Percentiles rank a stretch among this genome's conserved stretches.
phyloP scores from a whole-genome alignment of 2,329 filamentous ascomycete genomes.

The Talaromyces pinophilus region DNA sequence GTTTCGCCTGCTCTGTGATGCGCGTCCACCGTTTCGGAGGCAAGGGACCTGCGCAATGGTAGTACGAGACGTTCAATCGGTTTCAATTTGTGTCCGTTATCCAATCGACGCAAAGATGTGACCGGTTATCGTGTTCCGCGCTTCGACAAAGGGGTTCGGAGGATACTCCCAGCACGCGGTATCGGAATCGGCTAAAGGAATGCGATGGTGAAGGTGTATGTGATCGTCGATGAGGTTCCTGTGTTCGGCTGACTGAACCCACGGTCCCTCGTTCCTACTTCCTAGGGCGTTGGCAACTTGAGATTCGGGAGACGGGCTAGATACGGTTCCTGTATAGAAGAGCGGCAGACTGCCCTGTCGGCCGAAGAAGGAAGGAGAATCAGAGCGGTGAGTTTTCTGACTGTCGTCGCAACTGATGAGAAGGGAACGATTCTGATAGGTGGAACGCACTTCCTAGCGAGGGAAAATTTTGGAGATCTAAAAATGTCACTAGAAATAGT shows the following conservation, averaged over 20 bases:
- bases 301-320: background rate
- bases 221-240: background rate
- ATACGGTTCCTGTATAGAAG: background rate
- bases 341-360: background rate
- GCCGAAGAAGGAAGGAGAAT: background rate
- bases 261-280: background rate
- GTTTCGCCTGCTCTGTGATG: background rate
- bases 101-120: background rate
- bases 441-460: constrained; percentile 8
- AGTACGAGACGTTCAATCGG: background rate
- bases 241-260: background rate
- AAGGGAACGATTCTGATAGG: constrained; percentile 17
- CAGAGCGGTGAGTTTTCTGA: constrained; percentile 6
- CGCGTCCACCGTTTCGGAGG: background rate
- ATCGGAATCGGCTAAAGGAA: background rate
- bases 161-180: background rate
- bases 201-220: background rate
- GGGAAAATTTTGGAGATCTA: background rate
- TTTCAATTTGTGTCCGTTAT: background rate
- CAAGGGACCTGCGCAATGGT: background rate
- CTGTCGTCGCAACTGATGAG: background rate
- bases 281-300: background rate
- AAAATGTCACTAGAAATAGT: constrained; percentile 4
- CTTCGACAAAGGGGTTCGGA: background rate
- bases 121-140: background rate